Conservation (phyloP, 176 grass and related monocot species). For the Dendrocalamus sinicus region DNA sequence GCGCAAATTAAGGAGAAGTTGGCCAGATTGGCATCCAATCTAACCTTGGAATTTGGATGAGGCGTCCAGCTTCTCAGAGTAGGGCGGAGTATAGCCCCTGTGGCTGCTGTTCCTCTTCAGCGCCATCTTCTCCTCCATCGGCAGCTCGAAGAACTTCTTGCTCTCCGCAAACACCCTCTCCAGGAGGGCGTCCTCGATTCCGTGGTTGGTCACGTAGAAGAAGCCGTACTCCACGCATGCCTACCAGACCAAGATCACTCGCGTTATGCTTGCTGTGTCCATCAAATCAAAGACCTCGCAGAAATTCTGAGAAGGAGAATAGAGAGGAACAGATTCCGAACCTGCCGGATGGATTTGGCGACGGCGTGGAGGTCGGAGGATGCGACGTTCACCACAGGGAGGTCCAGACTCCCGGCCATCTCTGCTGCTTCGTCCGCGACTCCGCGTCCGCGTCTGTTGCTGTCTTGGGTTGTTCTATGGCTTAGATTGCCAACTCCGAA, state of each 20-base stretch:
- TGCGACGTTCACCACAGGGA: constrained; percentile 65
- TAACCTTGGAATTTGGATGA: constrained; percentile 11
- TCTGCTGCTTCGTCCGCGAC: neutral
- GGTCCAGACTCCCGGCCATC: constrained; percentile 4
- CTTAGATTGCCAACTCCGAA: too few species aligned
- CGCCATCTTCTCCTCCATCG: constrained; percentile 64
- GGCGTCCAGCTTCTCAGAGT: constrained; percentile 60
- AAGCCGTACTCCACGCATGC: constrained; percentile 73
- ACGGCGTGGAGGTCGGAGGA: constrained; percentile 41
- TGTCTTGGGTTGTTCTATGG: too few species aligned
- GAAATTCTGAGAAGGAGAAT: neutral
- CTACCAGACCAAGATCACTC: constrained; percentile 34
- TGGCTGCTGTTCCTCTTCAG: constrained; percentile 41
- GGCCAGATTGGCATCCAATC: too few species aligned
- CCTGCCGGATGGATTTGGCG: constrained; percentile 58
- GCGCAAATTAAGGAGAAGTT: too few species aligned
- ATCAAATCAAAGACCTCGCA: neutral
- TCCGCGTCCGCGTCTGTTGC: too few species aligned
- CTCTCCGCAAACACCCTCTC: constrained; percentile 53
- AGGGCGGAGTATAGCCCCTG: constrained; percentile 61
- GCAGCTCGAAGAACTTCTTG: constrained; percentile 60
- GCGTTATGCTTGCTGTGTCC: neutral
- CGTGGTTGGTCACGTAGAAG: constrained; percentile 77
- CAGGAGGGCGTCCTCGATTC: constrained; percentile 41
- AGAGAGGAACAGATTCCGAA: neutral